phyloP scores from a whole-genome alignment of 768 basidiomycete species.

The Psilocybe cubensis region DNA sequence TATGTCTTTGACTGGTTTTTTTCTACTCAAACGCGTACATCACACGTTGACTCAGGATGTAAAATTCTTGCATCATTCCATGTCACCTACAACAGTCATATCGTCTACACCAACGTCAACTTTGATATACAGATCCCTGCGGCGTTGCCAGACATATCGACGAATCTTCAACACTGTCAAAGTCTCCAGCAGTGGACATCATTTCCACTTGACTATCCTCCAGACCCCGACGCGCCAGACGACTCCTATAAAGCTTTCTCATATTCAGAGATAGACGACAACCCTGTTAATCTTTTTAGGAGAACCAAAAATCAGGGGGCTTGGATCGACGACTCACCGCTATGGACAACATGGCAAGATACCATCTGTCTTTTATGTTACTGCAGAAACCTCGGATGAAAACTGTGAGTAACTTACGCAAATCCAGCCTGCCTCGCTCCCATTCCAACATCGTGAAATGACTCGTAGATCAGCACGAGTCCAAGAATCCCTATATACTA shows the following conservation, averaged over 20 bases:
- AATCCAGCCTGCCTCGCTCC: background rate
- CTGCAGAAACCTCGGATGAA: background rate
- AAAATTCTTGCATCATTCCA: no score
- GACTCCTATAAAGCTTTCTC: background rate
- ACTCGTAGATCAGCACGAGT: background rate
- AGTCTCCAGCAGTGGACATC: background rate
- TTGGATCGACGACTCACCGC: slow-evolving; percentile 6
- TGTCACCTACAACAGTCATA: no score
- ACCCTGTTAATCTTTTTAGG: no score
- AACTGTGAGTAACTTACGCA: background rate
- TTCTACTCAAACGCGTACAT: no score
- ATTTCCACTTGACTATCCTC: background rate
- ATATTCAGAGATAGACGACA: slow-evolving; percentile 10
- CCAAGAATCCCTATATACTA: background rate
- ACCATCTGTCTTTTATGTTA: slow-evolving; percentile 4
- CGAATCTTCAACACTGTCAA: background rate
- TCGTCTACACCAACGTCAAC: no score
- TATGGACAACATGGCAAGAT: slow-evolving; percentile 6
- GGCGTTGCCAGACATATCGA: background rate
- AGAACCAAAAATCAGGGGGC: no score
- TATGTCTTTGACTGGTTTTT: background rate
- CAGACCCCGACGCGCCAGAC: background rate
- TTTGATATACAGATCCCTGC: no score
- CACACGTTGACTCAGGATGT: no score
- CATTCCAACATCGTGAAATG: background rate